Percentiles rank a stretch among this genome's conserved stretches.
Conservation (phyloP, 2,329 filamentous ascomycete species). For the Diplodia sapinea region DNA sequence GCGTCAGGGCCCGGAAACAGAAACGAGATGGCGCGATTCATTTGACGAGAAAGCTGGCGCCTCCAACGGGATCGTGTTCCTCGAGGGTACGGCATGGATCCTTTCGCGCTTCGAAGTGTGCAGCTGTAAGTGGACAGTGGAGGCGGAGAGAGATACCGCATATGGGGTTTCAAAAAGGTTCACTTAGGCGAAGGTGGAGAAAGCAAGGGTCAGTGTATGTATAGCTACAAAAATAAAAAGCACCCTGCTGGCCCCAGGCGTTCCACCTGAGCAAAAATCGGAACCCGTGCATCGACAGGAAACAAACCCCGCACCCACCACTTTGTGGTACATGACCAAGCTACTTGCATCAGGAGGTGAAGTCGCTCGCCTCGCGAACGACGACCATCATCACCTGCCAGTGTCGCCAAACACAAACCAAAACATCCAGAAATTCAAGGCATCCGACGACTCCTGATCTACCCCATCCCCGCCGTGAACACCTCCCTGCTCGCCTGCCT, state of each 20-base stretch:
- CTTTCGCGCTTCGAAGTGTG: not conserved
- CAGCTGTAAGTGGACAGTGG: not conserved
- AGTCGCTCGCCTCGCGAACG: not conserved
- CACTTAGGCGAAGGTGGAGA: not conserved
- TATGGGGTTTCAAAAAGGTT: not conserved
- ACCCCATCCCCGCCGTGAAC: not conserved
- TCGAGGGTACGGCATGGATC: not conserved
- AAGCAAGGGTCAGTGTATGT: not conserved
- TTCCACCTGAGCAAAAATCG: not conserved
- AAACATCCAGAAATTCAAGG: not conserved
- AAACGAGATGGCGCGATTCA: not conserved
- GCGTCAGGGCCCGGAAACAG: not conserved
- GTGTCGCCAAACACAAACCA: not conserved
- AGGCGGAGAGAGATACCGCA: not conserved
- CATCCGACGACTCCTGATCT: not conserved
- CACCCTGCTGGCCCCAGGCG: not conserved
- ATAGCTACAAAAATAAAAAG: not conserved
- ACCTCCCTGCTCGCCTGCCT: not conserved
- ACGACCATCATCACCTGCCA: not conserved
- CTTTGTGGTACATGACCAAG: not conserved
- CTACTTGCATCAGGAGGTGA: not conserved
- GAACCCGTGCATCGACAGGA: not conserved
- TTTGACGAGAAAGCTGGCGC: not conserved
- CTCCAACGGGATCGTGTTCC: not conserved
- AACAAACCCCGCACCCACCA: not conserved